Evolutionary conservation across 495 filamentous ascomycete species (phyloP).

Genomic region (Cercophora sp.): DNA sequence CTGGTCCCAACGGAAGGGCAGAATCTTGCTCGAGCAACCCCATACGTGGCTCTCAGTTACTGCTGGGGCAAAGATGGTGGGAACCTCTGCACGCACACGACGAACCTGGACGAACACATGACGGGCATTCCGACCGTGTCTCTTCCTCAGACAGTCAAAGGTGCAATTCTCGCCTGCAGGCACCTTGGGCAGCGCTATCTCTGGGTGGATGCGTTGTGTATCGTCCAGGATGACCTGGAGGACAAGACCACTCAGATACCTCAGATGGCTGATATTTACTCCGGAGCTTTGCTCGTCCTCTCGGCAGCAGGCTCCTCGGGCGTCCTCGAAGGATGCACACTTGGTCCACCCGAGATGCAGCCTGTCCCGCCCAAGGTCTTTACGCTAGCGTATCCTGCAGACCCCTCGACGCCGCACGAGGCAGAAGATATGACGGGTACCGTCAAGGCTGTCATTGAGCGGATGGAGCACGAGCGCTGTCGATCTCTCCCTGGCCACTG

Average conservation of each 20-base stretch:
- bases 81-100: neutral
- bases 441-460: neutral
- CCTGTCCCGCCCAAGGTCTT: neutral
- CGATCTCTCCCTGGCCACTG: neutral
- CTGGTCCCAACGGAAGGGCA: neutral
- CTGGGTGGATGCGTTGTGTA: neutral
- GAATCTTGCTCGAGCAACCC: neutral
- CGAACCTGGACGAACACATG: neutral
- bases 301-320: neutral
- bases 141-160: neutral
- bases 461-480: constrained; percentile 2
- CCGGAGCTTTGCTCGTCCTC: neutral
- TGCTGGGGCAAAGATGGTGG: neutral
- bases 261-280: constrained; percentile 1
- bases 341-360: neutral
- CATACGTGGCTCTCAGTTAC: neutral
- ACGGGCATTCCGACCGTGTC: neutral
- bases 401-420: neutral
- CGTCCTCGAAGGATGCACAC: neutral
- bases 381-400: neutral
- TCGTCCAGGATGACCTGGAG: neutral
- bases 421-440: neutral
- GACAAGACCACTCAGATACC: neutral
- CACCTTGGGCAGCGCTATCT: constrained; percentile 1
- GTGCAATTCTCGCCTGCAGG: neutral